These are phyloP conservation scores for Arthrobotrys iridis DNA, from an alignment of 2,329 filamentous ascomycete genomes.

Conservation along the genomic window DNA sequence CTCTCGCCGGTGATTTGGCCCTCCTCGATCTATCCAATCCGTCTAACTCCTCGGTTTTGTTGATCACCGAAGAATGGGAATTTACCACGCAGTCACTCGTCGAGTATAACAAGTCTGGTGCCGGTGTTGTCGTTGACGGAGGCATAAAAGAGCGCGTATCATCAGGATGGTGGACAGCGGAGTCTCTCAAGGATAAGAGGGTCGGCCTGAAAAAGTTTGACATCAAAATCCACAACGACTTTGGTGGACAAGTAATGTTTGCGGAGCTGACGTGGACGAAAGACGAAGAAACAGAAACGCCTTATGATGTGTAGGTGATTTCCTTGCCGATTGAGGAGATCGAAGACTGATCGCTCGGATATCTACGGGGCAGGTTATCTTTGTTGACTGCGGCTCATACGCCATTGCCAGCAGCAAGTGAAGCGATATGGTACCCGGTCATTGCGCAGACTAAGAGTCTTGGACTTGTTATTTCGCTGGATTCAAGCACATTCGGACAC, in stretches of 20 bases:
- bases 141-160: background rate
- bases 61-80: constrained; percentile 9
- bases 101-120: constrained; percentile 18
- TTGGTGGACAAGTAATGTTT: constrained; percentile 26
- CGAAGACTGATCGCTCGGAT: background rate
- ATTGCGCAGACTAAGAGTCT: constrained; percentile 8
- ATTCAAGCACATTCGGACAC: constrained; percentile 9
- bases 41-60: constrained; percentile 26
- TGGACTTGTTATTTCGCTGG: constrained; percentile 28
- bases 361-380: background rate
- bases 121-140: background rate
- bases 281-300: background rate
- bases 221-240: constrained; percentile 37
- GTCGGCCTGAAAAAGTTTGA: constrained; percentile 16
- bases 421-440: constrained; percentile 19
- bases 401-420: background rate
- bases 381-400: background rate
- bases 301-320: constrained; percentile 3
- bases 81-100: constrained; percentile 15
- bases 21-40: constrained; percentile 28
- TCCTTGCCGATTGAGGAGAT: background rate
- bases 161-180: constrained; percentile 3
- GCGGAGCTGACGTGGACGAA: constrained; percentile 13
- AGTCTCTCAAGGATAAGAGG: background rate
- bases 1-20: constrained; percentile 15